A percentile compares a stretch with the other conserved stretches of the same genome.
These are phyloP conservation scores for Drechslera avenae DNA, from an alignment of 2,329 filamentous ascomycete species.

Conservation along the genomic window DNA sequence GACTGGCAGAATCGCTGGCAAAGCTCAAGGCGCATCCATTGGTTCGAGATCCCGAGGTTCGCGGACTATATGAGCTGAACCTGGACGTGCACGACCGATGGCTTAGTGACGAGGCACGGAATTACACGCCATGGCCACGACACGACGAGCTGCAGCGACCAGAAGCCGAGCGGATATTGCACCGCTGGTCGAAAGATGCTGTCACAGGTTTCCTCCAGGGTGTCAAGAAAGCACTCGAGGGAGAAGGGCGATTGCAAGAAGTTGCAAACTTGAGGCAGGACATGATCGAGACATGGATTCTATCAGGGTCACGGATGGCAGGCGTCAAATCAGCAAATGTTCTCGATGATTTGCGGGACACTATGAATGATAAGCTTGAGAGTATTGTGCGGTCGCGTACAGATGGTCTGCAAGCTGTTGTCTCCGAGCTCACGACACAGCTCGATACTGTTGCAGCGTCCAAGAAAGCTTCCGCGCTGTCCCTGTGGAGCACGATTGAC, in stretches of 20 bases:
- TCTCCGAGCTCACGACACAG: slow-evolving; percentile 65
- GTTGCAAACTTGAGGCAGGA: slow-evolving; percentile 72
- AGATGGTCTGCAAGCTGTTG: slow-evolving; percentile 67
- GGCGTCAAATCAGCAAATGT: slow-evolving; percentile 72
- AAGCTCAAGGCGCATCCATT: slow-evolving; percentile 72
- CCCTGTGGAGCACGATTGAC: slow-evolving; percentile 71
- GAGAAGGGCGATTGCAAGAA: slow-evolving; percentile 68
- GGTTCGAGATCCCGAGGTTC: slow-evolving; percentile 71
- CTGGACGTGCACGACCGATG: slow-evolving; percentile 79
- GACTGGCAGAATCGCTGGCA: slow-evolving; percentile 70
- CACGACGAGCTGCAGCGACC: slow-evolving; percentile 67
- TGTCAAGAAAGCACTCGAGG: slow-evolving; percentile 63
- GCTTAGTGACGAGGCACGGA: slow-evolving; percentile 80
- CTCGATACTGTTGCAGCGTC: slow-evolving; percentile 63
- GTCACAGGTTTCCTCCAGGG: slow-evolving; percentile 58
- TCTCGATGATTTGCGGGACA: slow-evolving; percentile 69
- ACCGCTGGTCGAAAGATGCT: slow-evolving; percentile 49
- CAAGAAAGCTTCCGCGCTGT: slow-evolving; percentile 49
- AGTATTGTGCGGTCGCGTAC: slow-evolving; percentile 68
- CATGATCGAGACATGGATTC: slow-evolving; percentile 76
- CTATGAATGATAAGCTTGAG: slow-evolving; percentile 71
- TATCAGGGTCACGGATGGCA: slow-evolving; percentile 66
- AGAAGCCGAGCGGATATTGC: slow-evolving; percentile 50
- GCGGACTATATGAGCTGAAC: slow-evolving; percentile 69
- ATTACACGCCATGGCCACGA: slow-evolving; percentile 85